Evolutionary conservation across 1,139 yeast species (phyloP).

Genomic region (Kurtzmaniella natalensis): DNA sequence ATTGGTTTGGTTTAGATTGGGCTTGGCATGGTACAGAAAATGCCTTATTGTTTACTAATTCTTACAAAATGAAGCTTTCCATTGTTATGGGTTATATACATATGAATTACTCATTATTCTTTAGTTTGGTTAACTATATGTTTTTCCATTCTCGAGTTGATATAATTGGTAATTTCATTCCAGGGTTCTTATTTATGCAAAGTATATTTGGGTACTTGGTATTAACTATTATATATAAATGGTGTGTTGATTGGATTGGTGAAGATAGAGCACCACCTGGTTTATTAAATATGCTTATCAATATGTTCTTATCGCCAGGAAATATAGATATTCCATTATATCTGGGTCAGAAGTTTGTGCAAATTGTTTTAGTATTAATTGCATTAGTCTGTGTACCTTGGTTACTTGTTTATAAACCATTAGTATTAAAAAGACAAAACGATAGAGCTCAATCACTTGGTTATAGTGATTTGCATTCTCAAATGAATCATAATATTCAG

Average conservation of each 20-base stretch:
- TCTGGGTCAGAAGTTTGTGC: slow-evolving; percentile 80
- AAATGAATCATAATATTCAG: slow-evolving; percentile 27
- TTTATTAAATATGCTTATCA: slow-evolving; percentile 86
- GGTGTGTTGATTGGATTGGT: slow-evolving; percentile 91
- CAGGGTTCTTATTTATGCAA: slow-evolving; percentile 92
- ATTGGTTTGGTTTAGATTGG: slow-evolving; percentile 85
- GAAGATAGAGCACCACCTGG: slow-evolving; percentile 83
- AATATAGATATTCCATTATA: slow-evolving; percentile 76
- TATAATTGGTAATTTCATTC: slow-evolving; percentile 87
- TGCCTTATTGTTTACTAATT: slow-evolving; percentile 81
- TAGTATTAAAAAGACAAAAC: slow-evolving; percentile 49
- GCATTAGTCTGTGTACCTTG: slow-evolving; percentile 95
- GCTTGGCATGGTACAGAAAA: slow-evolving; percentile 98
- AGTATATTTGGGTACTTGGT: slow-evolving; percentile 90
- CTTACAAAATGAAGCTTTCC: slow-evolving; percentile 94
- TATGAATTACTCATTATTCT: slow-evolving; percentile 86
- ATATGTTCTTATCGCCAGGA: slow-evolving; percentile 95
- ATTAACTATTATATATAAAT: slow-evolving; percentile 81
- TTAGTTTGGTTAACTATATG: slow-evolving; percentile 77
- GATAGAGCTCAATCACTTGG: slow-evolving; percentile 32
- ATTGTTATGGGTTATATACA: slow-evolving; percentile 92
- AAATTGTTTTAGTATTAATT: slow-evolving; percentile 62
- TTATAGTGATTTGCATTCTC: slow-evolving; percentile 32
- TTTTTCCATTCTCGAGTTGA: slow-evolving; percentile 76
- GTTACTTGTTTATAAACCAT: slow-evolving; percentile 85